phyloP scores from a whole-genome alignment of 352 stramenopile genomes.

The Blastocystis sp. region DNA sequence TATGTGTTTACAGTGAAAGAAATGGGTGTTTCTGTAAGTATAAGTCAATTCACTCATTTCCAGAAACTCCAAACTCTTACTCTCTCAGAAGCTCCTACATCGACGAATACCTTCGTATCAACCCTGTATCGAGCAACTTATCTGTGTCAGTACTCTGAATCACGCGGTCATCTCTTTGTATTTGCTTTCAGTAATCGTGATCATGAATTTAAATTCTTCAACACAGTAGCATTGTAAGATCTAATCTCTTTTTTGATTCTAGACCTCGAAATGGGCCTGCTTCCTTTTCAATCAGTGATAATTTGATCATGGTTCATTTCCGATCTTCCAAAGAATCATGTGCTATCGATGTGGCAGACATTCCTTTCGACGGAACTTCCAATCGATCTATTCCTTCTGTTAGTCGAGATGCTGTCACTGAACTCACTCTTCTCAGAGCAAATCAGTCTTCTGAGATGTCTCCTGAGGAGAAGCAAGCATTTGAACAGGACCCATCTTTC shows the following conservation, averaged over 20 bases:
- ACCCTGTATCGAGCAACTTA: slow-evolving; percentile 54
- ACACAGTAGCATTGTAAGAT: slow-evolving; percentile 35
- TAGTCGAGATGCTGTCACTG: not conserved
- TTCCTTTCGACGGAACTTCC: slow-evolving; percentile 2
- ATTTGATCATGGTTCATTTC: slow-evolving; percentile 38
- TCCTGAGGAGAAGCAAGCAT: not conserved
- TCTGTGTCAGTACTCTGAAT: slow-evolving; percentile 26
- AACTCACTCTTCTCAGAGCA: not conserved
- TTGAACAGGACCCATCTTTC: slow-evolving; percentile 36
- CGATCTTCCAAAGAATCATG: not conserved
- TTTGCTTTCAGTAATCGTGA: slow-evolving; percentile 57
- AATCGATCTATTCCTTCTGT: slow-evolving; percentile 12
- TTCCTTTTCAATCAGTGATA: slow-evolving; percentile 14
- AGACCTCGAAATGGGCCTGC: slow-evolving; percentile 13
- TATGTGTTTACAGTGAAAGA: slow-evolving; percentile 38
- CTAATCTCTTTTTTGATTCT: not conserved
- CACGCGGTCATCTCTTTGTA: slow-evolving; percentile 16
- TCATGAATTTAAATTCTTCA: slow-evolving; percentile 44
- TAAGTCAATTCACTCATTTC: not conserved
- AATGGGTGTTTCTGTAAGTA: slow-evolving; percentile 7
- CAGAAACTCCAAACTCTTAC: slow-evolving; percentile 41
- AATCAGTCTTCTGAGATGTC: not conserved
- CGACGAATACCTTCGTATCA: not conserved
- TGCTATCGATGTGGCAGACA: slow-evolving; percentile 8
- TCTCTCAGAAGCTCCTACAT: not conserved